phyloP scores from a whole-genome alignment of 176 grass and related monocot species.

The Musa acuminata region DNA sequence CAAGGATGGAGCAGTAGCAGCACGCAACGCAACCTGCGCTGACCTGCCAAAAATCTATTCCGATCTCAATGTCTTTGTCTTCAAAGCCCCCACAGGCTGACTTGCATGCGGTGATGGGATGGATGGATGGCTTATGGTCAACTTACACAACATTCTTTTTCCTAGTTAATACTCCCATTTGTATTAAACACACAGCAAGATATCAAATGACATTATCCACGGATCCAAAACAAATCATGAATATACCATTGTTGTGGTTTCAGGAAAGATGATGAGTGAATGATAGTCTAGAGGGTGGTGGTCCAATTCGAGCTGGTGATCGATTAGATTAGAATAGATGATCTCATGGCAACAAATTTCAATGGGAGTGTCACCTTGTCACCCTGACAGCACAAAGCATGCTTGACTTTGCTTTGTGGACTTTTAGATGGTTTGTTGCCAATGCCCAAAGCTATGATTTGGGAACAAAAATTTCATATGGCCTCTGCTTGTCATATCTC shows the following conservation, averaged over 20 bases:
- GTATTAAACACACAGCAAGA: not conserved
- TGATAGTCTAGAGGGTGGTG: not conserved
- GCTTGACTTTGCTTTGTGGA: not conserved
- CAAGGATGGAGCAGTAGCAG: too few species aligned
- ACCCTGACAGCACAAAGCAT: not conserved
- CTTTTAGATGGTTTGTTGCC: too few species aligned
- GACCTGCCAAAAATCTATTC: too few species aligned
- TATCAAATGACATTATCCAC: not conserved
- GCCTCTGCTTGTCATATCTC: too few species aligned
- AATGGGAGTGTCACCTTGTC: not conserved
- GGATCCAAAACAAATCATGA: not conserved
- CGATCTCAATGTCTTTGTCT: too few species aligned
- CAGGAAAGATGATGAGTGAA: not conserved
- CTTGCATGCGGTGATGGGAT: too few species aligned
- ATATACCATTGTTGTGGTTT: not conserved
- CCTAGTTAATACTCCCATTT: not conserved
- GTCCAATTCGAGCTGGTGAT: not conserved
- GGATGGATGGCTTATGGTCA: too few species aligned
- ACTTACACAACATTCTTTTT: too few species aligned
- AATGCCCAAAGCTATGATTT: too few species aligned
- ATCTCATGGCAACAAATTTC: not conserved
- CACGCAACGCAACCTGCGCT: too few species aligned
- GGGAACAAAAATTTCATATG: too few species aligned
- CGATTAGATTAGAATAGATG: not conserved
- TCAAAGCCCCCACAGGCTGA: too few species aligned